Base-by-base conservation (phyloP, 495 filamentous ascomycete genomes). In the Peziza echinospora region DNA sequence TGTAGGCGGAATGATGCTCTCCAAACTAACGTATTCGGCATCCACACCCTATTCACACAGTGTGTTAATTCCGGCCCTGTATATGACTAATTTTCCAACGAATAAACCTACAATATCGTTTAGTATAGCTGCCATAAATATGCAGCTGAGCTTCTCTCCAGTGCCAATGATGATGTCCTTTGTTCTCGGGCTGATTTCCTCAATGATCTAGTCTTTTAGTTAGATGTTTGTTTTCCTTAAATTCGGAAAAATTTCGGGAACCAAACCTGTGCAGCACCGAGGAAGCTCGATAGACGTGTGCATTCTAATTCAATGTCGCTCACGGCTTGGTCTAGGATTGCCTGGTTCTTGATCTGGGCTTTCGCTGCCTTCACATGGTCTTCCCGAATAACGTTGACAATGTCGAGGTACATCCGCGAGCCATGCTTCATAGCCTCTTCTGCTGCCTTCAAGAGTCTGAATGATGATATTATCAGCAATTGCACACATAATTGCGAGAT, bases 81-180 rank as follows among this genome's bases (percentile, higher is more conserved):
- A 22, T 9, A 13, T 10, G 8, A 9, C 21, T 11, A 2, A 2
- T 23, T 19, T 37, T 9, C 11, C 21, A 17, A 21, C 10, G 17
- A 9, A n/a, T 19, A 22, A 11, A 49, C 61, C 39, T 48, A 65
- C 63, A 24, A 69, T 68, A 50, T 92, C 83, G 59, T 78, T 72
- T 39, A 94, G 64, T 42, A 92, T 55, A 10, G 79, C 76, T 8
- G 85, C 72, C 76, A 99, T 80, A 54, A 89, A 83, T 21, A 76
- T 69, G 62, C 84, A 93, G 60, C 81, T 83, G 24, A 99, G 65
- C 62, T 93, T 94, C 66, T 99, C 89, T 17, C 89, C 89, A 41
- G 84, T 80, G 57, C 83, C 84, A 30, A 96, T 74, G 16, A 99
- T 81, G 49, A 82, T 78, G 59, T 99, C 87, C 59, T 87, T 82